Conservation (phyloP, 768 basidiomycete species). For the Rickenella mellea region DNA sequence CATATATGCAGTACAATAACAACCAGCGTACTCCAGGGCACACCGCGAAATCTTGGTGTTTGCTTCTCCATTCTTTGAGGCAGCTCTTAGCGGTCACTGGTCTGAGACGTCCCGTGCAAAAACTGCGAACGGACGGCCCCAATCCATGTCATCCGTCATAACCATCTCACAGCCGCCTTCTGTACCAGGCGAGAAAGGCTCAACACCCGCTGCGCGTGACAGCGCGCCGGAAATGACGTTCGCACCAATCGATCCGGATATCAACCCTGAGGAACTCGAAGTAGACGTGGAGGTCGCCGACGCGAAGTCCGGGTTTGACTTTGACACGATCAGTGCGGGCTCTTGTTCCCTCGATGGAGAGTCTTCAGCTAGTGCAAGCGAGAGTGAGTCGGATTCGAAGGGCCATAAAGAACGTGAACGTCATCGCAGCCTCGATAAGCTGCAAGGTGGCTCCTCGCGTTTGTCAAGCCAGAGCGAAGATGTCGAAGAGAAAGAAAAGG, state of each 20-base stretch:
- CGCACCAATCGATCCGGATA: conserved; percentile 44
- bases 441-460: conserved; percentile 22
- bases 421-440: not conserved
- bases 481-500: conserved; percentile 4
- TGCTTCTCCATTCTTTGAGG: conserved; percentile 93
- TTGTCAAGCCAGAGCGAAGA: conserved; percentile 21
- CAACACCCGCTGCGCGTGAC: conserved; percentile 20
- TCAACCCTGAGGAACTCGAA: conserved; percentile 36
- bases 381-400: conserved; percentile 16
- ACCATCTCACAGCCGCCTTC: conserved; percentile 72
- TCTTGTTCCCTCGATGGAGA: conserved; percentile 16
- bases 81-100: conserved; percentile 85
- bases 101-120: conserved; percentile 51
- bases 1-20: not conserved
- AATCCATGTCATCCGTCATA: conserved; percentile 73
- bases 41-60: conserved; percentile 90
- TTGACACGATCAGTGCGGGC: too few relatives aligned
- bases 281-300: conserved; percentile 29
- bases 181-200: conserved; percentile 38
- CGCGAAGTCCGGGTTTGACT: too few relatives aligned
- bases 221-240: conserved; percentile 48
- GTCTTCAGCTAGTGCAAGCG: conserved; percentile 12
- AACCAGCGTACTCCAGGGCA: conserved; percentile 39
- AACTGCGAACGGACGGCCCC: conserved; percentile 50
- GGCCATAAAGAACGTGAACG: conserved; percentile 7